phyloP scores from a whole-genome alignment of 768 basidiomycete genomes.

The Leccinellum rugosiceps region DNA sequence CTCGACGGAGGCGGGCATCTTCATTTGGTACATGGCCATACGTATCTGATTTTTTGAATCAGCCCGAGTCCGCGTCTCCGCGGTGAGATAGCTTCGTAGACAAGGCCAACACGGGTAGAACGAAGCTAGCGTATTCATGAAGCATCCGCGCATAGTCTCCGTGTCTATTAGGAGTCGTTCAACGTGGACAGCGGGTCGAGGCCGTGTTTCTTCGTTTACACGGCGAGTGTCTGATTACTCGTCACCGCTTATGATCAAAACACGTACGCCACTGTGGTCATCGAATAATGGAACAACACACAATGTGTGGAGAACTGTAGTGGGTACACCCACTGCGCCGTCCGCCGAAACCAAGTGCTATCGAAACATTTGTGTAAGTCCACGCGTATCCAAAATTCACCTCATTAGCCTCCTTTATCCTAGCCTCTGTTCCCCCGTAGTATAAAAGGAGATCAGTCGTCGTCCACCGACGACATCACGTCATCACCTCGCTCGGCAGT shows the following conservation, averaged over 20 bases:
- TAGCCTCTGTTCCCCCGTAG: not conserved
- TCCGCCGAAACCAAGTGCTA: too few species aligned
- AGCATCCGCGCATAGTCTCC: not conserved
- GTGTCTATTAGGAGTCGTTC: too few species aligned
- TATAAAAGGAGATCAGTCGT: not conserved
- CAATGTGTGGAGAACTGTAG: not conserved
- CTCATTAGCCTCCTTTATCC: too few species aligned
- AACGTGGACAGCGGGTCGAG: not conserved
- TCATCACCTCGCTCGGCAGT: too few species aligned
- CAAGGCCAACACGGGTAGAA: not conserved
- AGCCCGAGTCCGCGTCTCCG: not conserved
- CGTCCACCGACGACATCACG: not conserved
- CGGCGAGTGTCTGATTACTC: too few species aligned
- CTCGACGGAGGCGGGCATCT: not conserved
- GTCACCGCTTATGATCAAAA: too few species aligned
- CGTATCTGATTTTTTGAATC: not conserved
- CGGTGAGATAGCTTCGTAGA: not conserved
- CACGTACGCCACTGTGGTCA: too few species aligned
- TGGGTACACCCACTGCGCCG: too few species aligned
- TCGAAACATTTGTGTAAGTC: not conserved
- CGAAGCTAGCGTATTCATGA: not conserved
- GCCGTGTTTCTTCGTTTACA: not conserved
- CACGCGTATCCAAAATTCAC: not conserved
- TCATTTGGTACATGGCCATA: not conserved
- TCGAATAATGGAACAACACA: too few species aligned